These are phyloP conservation scores for Bigelowiella natans DNA, from an alignment of 78 protist genomes.

Conservation along the genomic window DNA sequence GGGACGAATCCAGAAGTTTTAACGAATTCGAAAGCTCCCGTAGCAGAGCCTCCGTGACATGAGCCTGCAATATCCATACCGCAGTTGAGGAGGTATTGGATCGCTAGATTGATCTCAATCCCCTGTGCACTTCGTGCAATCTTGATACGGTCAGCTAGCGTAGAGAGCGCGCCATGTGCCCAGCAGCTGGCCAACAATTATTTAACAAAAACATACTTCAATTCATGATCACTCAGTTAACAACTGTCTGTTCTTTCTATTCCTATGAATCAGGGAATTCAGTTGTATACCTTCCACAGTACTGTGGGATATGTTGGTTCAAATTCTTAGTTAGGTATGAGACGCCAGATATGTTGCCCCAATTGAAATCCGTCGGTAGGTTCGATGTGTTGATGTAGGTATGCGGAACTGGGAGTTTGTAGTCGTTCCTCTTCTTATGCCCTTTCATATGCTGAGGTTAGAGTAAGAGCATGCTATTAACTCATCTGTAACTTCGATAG, in stretches of 20 bases:
- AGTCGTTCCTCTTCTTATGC: not conserved
- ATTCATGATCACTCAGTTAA: no score
- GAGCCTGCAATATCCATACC: slow-evolving; percentile 37
- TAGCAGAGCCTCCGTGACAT: slow-evolving; percentile 65
- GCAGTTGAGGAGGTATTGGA: slow-evolving; percentile 72
- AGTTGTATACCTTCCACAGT: no score
- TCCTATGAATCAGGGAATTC: no score
- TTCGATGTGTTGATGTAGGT: not conserved
- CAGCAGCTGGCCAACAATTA: slow-evolving; percentile 51
- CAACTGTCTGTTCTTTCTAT: no score
- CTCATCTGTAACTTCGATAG: not conserved
- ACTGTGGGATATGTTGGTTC: not conserved
- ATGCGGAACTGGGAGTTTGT: not conserved
- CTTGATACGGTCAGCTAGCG: slow-evolving; percentile 73
- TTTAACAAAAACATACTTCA: no score
- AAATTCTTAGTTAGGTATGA: not conserved
- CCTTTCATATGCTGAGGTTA: not conserved
- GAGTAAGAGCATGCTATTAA: not conserved
- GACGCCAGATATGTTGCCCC: not conserved
- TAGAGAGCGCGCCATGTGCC: slow-evolving; percentile 50
- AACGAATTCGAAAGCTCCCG: slow-evolving; percentile 37
- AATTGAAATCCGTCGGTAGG: not conserved
- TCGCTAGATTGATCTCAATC: slow-evolving; percentile 44
- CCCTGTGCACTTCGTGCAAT: slow-evolving; percentile 51
- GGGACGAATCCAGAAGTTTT: not conserved